Percentiles rank a stretch among this genome's conserved stretches.
Evolutionary conservation across 2,329 filamentous ascomycete species (phyloP).

Genomic region (Scorias spongiosa): DNA sequence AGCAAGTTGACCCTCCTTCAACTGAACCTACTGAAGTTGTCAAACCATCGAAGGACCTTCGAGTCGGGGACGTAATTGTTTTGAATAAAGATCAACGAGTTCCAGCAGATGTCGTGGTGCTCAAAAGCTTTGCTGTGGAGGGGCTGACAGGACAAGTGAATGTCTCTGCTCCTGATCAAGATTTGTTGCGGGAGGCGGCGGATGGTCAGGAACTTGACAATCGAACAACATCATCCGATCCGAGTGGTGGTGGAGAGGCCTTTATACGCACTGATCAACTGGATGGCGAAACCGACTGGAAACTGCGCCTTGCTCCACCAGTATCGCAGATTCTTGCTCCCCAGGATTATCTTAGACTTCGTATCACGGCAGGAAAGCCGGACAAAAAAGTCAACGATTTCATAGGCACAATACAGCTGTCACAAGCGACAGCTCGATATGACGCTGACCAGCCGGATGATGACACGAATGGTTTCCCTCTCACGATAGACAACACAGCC

Average conservation of each 20-base stretch:
- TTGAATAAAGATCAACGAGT: constrained; percentile 83
- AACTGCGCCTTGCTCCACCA: constrained; percentile 73
- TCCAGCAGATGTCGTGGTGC: constrained; percentile 82
- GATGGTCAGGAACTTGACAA: constrained; percentile 12
- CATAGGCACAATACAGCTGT: constrained; percentile 68
- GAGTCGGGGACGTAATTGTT: constrained; percentile 90
- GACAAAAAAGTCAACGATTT: constrained; percentile 94
- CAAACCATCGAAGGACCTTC: constrained; percentile 75
- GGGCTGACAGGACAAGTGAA: constrained; percentile 19
- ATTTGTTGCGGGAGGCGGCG: constrained; percentile 9
- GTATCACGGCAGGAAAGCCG: constrained; percentile 72
- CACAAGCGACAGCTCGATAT: constrained; percentile 34
- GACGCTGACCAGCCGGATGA: constrained; percentile 14
- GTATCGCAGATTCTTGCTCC: constrained; percentile 65
- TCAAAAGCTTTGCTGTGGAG: constrained; percentile 63
- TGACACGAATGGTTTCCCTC: constrained; percentile 9
- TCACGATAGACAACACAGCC: constrained; percentile 92
- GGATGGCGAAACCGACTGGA: constrained; percentile 98
- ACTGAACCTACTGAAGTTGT: constrained; percentile 43
- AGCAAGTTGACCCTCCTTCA: constrained; percentile 21
- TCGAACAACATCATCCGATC: constrained; percentile 19
- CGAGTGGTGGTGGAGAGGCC: constrained; percentile 57
- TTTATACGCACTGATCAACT: constrained; percentile 96
- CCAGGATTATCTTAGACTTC: constrained; percentile 51
- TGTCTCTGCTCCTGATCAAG: constrained; percentile 3